phyloP scores from a whole-genome alignment of 2,329 filamentous ascomycete genomes.

The Hypoxylon sp. region DNA sequence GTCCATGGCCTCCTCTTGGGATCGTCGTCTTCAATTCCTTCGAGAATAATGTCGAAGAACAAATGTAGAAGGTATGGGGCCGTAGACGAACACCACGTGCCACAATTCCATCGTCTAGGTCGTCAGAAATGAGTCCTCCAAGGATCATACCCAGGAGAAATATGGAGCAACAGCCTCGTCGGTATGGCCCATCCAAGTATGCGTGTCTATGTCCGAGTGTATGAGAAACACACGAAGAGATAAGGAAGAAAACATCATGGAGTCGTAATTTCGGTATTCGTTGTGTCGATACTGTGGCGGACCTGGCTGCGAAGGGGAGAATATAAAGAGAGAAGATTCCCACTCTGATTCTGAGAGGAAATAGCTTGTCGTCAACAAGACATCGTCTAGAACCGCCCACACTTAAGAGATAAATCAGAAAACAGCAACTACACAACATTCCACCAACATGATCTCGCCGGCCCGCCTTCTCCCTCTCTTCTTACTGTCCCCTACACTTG shows the following conservation, averaged over 20 bases:
- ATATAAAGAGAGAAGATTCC: constrained; percentile 32
- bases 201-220: background rate
- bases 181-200: constrained; percentile 21
- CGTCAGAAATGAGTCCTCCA: constrained; percentile 7
- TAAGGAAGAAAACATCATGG: constrained; percentile 13
- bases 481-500: constrained; percentile 19
- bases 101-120: background rate
- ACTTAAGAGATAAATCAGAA: background rate
- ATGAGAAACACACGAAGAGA: constrained; percentile 1
- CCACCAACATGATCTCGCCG: constrained; percentile 15
- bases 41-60: constrained; percentile 31
- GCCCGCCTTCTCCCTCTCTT: constrained; percentile 16
- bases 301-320: background rate
- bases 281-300: background rate
- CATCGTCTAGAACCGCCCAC: background rate
- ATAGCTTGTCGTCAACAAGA: constrained; percentile 8
- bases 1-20: constrained; percentile 9
- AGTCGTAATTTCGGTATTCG: constrained; percentile 1
- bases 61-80: background rate
- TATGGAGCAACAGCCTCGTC: constrained; percentile 26
- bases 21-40: constrained; percentile 17
- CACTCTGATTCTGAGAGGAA: constrained; percentile 8
- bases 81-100: constrained; percentile 23
- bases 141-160: constrained; percentile 13
- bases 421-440: background rate